Evolutionary conservation across 1,139 yeast genomes (phyloP).

Genomic region (Candida neerlandica): DNA sequence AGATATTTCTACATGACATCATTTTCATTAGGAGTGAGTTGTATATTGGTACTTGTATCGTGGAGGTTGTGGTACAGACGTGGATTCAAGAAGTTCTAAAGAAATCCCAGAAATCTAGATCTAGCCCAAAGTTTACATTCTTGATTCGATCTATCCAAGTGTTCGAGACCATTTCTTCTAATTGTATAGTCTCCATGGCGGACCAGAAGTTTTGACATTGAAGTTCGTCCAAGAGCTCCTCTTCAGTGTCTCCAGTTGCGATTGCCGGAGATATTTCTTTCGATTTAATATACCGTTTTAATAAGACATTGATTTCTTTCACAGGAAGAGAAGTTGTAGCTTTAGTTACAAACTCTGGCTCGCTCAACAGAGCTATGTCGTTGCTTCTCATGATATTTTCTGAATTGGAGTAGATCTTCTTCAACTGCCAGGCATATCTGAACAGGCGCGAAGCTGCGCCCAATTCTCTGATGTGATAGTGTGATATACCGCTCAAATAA

Average conservation of each 20-base stretch:
- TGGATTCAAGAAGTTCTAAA: slow-evolving; percentile 20
- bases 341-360: slow-evolving; percentile 1
- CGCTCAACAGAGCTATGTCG: neutral
- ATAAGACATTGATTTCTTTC: slow-evolving; percentile 3
- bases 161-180: slow-evolving; percentile 11
- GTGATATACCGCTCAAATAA: neutral
- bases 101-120: slow-evolving; percentile 6
- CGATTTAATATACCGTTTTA: neutral
- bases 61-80: slow-evolving; percentile 43
- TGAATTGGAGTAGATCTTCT: slow-evolving; percentile 8
- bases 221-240: slow-evolving; percentile 12
- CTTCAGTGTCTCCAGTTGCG: slow-evolving; percentile 4
- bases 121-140: neutral
- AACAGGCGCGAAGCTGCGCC: neutral
- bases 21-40: slow-evolving; percentile 33
- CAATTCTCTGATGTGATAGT: slow-evolving; percentile 1
- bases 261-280: neutral
- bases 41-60: slow-evolving; percentile 28
- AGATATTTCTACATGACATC: slow-evolving; percentile 39
- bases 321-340: slow-evolving; percentile 5
- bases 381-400: slow-evolving; percentile 5
- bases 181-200: slow-evolving; percentile 8
- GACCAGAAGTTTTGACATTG: slow-evolving; percentile 14
- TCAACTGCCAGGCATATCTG: slow-evolving; percentile 10
- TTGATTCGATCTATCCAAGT: slow-evolving; percentile 10